Conservation (phyloP, 2,329 filamentous ascomycete species). For the Diplodia corticola region DNA sequence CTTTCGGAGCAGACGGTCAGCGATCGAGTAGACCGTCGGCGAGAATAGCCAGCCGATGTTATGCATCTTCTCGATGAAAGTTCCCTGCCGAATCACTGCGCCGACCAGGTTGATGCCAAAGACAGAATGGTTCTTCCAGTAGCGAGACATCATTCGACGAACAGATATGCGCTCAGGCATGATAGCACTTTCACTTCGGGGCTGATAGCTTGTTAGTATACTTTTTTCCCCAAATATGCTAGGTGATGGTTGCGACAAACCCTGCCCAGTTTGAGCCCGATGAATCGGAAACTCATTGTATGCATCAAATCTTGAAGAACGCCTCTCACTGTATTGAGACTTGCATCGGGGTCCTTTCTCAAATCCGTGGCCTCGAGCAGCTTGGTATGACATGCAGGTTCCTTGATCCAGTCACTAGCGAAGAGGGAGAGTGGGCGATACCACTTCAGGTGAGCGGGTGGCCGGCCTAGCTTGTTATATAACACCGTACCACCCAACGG, state of each 20-base stretch:
- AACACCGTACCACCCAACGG: constrained; percentile 71
- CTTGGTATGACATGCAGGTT: neutral
- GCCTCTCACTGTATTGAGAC: constrained; percentile 14
- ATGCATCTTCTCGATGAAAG: constrained; percentile 72
- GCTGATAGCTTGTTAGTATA: neutral
- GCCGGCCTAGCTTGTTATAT: constrained; percentile 52
- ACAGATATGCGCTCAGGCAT: constrained; percentile 47
- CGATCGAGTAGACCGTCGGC: constrained; percentile 63
- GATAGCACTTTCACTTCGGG: too few relatives aligned
- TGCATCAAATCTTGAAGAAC: constrained; percentile 8
- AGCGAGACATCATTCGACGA: constrained; percentile 68
- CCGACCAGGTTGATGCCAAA: constrained; percentile 67
- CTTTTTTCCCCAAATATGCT: neutral
- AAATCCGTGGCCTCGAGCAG: constrained; percentile 15
- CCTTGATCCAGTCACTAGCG: constrained; percentile 17
- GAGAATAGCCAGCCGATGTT: constrained; percentile 77
- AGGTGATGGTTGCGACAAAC: neutral
- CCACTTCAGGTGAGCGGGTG: neutral
- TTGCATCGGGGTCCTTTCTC: neutral
- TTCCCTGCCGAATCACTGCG: constrained; percentile 65
- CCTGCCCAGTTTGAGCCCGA: too few relatives aligned
- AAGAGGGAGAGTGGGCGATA: neutral
- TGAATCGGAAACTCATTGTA: neutral
- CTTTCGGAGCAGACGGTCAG: constrained; percentile 64
- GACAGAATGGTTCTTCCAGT: constrained; percentile 66